Percentiles rank a stretch among this genome's conserved stretches.
Evolutionary conservation across 352 stramenopile species (phyloP).

Genomic region (Pythium aristosporum): DNA sequence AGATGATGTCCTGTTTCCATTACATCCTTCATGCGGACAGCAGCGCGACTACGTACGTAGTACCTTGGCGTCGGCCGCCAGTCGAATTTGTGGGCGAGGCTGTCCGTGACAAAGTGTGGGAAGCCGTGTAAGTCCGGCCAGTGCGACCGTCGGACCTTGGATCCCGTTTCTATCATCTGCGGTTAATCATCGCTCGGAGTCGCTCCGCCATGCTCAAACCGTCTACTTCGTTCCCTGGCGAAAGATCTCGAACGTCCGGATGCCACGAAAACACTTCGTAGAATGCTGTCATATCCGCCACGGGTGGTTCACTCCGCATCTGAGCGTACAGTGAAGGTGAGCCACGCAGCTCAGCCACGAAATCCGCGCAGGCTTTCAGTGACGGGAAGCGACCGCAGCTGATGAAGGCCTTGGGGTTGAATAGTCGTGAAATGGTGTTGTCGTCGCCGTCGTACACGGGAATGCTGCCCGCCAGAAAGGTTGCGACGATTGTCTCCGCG

Average conservation of each 20-base stretch:
- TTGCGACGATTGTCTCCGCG: conserved; percentile 58
- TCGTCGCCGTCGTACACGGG: conserved; percentile 58
- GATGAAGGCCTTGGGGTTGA: conserved; percentile 52
- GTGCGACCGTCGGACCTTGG: too few species aligned
- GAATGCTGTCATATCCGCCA: conserved; percentile 37
- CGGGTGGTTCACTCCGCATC: conserved; percentile 32
- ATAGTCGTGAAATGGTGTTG: conserved; percentile 31
- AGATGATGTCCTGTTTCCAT: too few species aligned
- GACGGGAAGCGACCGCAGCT: conserved; percentile 37
- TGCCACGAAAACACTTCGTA: conserved; percentile 47
- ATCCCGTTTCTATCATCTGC: too few species aligned
- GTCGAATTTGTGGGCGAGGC: too few species aligned
- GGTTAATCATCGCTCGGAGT: too few species aligned
- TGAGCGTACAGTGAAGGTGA: conserved; percentile 32
- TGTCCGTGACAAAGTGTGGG: too few species aligned
- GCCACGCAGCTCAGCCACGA: conserved; percentile 33
- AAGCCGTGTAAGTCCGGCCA: too few species aligned
- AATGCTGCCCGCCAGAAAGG: conserved; percentile 53
- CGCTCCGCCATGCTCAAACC: too few species aligned
- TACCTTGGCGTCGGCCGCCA: too few species aligned
- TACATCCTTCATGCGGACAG: too few species aligned
- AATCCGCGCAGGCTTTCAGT: conserved; percentile 32
- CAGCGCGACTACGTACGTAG: too few species aligned
- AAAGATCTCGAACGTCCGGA: conserved; percentile 22
- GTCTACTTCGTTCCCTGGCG: too few species aligned